Evolutionary conservation across 2,329 filamentous ascomycete genomes (phyloP).

Genomic region (Pestalotiopsis fici): DNA sequence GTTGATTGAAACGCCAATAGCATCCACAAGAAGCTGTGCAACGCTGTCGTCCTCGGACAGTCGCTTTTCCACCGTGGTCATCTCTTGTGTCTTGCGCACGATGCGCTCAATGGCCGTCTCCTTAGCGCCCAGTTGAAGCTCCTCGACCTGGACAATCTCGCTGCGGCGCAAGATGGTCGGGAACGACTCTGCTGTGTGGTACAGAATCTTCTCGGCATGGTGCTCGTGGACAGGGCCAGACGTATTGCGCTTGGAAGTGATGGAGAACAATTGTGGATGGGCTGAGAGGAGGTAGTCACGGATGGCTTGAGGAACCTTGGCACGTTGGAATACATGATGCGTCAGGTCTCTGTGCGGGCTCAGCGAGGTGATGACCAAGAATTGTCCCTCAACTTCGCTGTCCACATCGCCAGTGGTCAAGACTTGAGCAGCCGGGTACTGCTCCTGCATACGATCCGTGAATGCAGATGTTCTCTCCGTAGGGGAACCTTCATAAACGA

Average conservation of each 20-base stretch:
- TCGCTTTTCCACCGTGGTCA: conserved; percentile 74
- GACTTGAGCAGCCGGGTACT: conserved; percentile 84
- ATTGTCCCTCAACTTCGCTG: conserved; percentile 89
- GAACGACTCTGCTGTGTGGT: conserved; percentile 81
- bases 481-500: conserved; percentile 82
- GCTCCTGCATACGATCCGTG: conserved; percentile 87
- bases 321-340: conserved; percentile 84
- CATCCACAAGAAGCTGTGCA: conserved; percentile 70
- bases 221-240: conserved; percentile 71
- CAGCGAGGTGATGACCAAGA: conserved; percentile 78
- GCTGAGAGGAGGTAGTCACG: conserved; percentile 85
- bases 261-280: conserved; percentile 76
- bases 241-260: conserved; percentile 71
- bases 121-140: conserved; percentile 69
- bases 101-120: conserved; percentile 92
- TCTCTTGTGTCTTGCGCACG: conserved; percentile 85
- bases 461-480: conserved; percentile 80
- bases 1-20: conserved; percentile 76
- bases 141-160: conserved; percentile 73
- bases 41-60: conserved; percentile 71
- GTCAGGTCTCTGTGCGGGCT: conserved; percentile 79
- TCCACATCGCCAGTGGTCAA: conserved; percentile 67
- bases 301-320: conserved; percentile 79
- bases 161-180: conserved; percentile 88
- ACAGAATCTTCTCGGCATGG: conserved; percentile 81